A percentile compares a stretch with the other conserved stretches of the same genome.
phyloP scores from a whole-genome alignment of 257 asterid species.

The Gynochthodes officinalis region DNA sequence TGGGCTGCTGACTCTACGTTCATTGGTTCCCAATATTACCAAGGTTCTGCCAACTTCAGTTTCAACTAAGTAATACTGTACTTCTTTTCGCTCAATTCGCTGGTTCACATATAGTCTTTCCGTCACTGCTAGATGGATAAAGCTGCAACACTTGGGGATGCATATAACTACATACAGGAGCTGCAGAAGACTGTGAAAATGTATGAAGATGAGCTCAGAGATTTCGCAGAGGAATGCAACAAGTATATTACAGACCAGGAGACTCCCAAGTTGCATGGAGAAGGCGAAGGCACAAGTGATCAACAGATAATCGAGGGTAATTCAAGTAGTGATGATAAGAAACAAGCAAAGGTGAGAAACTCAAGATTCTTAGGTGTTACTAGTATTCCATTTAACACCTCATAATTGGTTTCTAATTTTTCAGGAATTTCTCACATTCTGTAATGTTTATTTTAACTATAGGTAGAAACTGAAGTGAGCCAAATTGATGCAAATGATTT shows the following conservation, averaged over 20 bases:
- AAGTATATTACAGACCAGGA: conserved; percentile 19
- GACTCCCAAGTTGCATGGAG: conserved; percentile 16
- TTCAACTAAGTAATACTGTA: background rate
- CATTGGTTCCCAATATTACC: conserved; percentile 77
- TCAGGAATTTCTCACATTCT: conserved; percentile 2
- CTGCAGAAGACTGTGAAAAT: conserved; percentile 31
- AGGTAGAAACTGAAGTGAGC: conserved; percentile 62
- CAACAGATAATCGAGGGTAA: conserved; percentile 6
- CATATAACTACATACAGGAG: conserved; percentile 64
- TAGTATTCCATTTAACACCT: background rate
- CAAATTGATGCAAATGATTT: conserved; percentile 50
- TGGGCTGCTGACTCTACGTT: conserved; percentile 62
- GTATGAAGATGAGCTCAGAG: conserved; percentile 40
- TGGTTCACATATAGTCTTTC: background rate
- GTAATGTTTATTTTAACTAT: background rate
- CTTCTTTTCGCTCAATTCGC: background rate
- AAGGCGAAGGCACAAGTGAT: conserved; percentile 1
- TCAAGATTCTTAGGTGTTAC: background rate
- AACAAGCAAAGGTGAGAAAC: conserved; percentile 34
- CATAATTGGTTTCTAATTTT: background rate
- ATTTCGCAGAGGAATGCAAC: conserved; percentile 30
- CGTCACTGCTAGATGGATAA: conserved; percentile 57
- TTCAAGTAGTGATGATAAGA: conserved; percentile 23
- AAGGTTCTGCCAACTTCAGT: conserved; percentile 42
- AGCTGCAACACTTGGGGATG: conserved; percentile 58